Evolutionary conservation across 805 yeast species (phyloP), one percentile per base, ranked within the genome.

Genomic region (Wickerhamomyces canadensis): DNA sequence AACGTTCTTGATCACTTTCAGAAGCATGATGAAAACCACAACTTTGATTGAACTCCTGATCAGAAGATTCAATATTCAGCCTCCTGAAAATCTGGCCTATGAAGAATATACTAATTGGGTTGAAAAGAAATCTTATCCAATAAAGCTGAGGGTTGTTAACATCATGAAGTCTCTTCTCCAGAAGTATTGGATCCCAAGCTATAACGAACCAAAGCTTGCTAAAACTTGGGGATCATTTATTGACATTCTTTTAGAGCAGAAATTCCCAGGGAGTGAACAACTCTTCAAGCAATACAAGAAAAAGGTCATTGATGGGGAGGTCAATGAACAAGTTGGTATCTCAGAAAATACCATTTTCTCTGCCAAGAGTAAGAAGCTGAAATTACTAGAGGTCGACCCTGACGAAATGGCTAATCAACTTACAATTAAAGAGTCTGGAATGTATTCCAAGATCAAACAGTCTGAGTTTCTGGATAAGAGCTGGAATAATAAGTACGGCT

Each of bases 1-100:
- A 6, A 73, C 87, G 0, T 76, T 89, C 64, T 62, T 88, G 41
- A 63, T 78, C n/a, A 78, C 94, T 0, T 85, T 87, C 59, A 67
- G 82, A 26, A 77, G 89, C 24, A 84, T 88, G 55, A 72, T 81
- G 64, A 69, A 82, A 4, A 72, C 93, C 2, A 59, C 70, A 9
- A 83, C 80, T 36, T 64, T 89, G 26, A 63, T 84, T 30, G 68
- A 70, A 28, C 55, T 74, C 30, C 61, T 86, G 48, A 72, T 84
- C 23, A 70, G 72, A 27, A 67, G 94, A 38, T 91, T 80, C 59
- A 71, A 78, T 38, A 61, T 76, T 13, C 76, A 75, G 44, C 93
- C 96, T 17, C 96, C 96, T 0, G 96, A 85, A 51, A 95, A 94
- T 0, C 61, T 91, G 42, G 76, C 84, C 41, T 84, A 78, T 52